These are phyloP conservation scores for Termitomyces sp. DNA, from an alignment of 768 basidiomycete species.

Conservation along the genomic window DNA sequence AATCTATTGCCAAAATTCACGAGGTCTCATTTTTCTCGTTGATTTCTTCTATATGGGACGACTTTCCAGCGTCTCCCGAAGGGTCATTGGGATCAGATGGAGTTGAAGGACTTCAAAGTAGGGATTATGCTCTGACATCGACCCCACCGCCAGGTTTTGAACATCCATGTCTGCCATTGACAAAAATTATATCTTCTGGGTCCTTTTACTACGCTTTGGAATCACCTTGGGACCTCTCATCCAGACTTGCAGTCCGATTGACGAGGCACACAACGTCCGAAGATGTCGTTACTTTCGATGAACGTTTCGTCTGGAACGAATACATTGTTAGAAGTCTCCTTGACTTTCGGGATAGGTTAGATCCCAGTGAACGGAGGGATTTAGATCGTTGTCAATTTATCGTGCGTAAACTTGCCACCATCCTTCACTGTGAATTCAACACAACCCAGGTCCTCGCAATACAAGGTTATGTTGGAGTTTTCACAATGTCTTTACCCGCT, in stretches of 20 bases:
- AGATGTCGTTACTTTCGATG: constrained; percentile 65
- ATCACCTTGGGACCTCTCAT: constrained; percentile 86
- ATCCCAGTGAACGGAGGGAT: constrained; percentile 59
- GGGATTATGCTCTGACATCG: constrained; percentile 42
- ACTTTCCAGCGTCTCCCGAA: constrained; percentile 51
- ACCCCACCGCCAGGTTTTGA: constrained; percentile 57
- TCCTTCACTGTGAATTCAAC: constrained; percentile 3
- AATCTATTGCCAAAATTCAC: constrained; percentile 78
- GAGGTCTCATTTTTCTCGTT: constrained; percentile 88
- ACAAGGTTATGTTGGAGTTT: constrained; percentile 90
- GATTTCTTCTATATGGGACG: constrained; percentile 82
- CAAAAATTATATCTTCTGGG: constrained; percentile 86
- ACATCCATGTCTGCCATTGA: constrained; percentile 86
- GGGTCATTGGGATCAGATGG: constrained; percentile 47
- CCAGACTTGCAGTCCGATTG: constrained; percentile 69
- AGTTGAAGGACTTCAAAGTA: constrained; percentile 39
- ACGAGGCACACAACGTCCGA: constrained; percentile 38
- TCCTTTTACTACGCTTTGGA: constrained; percentile 90
- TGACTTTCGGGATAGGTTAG: constrained; percentile 79
- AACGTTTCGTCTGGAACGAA: constrained; percentile 93
- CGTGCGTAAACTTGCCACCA: constrained; percentile 37
- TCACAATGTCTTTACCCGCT: constrained; percentile 69
- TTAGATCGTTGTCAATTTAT: constrained; percentile 84
- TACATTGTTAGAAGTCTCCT: constrained; percentile 83
- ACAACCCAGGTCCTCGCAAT: constrained; percentile 70